phyloP scores from a whole-genome alignment of 257 asterid genomes.

The Lycium barbarum region DNA sequence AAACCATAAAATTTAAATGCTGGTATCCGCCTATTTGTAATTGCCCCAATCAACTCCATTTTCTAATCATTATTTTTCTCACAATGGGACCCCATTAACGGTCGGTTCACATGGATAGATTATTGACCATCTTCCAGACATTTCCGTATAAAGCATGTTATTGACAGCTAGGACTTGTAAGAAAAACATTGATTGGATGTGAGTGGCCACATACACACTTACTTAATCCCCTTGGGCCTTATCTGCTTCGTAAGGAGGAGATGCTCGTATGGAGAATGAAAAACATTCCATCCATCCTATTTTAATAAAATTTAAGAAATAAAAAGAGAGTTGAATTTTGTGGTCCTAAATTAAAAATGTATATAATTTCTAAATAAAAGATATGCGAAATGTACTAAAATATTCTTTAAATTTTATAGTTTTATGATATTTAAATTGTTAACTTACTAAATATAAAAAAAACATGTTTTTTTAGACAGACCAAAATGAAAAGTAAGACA shows the following conservation, averaged over 20 bases:
- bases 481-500: no score
- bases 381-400: no score
- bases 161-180: slow-evolving; percentile 44
- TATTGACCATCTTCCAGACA: slow-evolving; percentile 35
- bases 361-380: no score
- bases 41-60: neutral
- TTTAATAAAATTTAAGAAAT: no score
- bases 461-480: no score
- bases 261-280: slow-evolving; percentile 34
- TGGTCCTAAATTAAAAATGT: no score
- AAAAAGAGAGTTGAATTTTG: no score
- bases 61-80: neutral
- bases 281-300: neutral
- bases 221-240: slow-evolving; percentile 30
- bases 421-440: no score
- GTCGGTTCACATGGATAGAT: slow-evolving; percentile 40
- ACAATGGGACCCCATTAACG: neutral
- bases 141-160: slow-evolving; percentile 46
- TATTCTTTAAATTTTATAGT: no score
- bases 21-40: neutral
- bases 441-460: no score
- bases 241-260: slow-evolving; percentile 26
- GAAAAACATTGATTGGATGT: slow-evolving; percentile 42
- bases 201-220: slow-evolving; percentile 37
- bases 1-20: no score